Evolutionary conservation across 495 filamentous ascomycete species (phyloP), one percentile per base, ranked within the genome.

Genomic region (Neurospora sp.): DNA sequence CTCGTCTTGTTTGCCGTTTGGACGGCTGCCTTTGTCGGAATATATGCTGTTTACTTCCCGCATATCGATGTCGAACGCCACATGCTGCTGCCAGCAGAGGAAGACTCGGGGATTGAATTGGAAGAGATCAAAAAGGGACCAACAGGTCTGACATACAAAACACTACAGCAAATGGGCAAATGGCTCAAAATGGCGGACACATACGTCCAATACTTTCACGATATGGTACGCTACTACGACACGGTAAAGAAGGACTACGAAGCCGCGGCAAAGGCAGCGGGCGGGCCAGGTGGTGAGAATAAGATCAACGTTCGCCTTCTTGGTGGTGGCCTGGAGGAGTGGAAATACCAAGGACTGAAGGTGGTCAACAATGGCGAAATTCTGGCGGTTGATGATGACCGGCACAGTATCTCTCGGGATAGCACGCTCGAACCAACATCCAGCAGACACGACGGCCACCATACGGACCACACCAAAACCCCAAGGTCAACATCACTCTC

Each of bases 1-100:
- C 87, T 94, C 48, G 88, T 94, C 14, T 89, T 91, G 6, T 95
- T 94, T 77, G 91, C 93, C 8, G 88, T 94, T 72, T 96, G 93
- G 84, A 91, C 91, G 73, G 92, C 92, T n/a, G 89, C 88, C 0
- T 92, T 94, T 74, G 81, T 85, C 4, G 89, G 88, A 44, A 82
- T 95, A 11, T 97, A 96, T 77, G 89, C 88, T 11, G 83, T 85
- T 37, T 87, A 91, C 77, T 97, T 95, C 78, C 89, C 91, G 0
- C 89, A 91, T 73, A 94, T 96, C 91, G 93, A 97, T 75, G 83
- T 84, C 1, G 85, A 89, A 27, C 85, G 87, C 18, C 87, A 89
- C 76, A 86, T 95, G 82, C 80, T 84, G 40, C 78, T 77, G 3
- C 78, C 79, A 5, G 27, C 70, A 3, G 75, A 79, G 9, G 73